Conservation (phyloP, 768 basidiomycete species). For the Termitomyces heimii region DNA sequence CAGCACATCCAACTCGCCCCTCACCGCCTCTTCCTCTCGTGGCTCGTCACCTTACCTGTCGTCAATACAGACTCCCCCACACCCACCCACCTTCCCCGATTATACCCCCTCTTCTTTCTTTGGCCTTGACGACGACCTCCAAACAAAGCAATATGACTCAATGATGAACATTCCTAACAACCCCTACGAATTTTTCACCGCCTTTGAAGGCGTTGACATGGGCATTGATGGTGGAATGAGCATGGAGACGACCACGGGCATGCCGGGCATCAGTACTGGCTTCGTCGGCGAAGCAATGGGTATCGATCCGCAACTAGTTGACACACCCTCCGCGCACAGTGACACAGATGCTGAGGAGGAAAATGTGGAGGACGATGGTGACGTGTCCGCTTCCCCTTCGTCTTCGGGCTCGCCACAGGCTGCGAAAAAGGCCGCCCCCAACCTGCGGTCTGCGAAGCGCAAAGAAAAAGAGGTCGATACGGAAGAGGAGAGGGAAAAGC, state of each 20-base stretch:
- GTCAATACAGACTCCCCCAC: constrained; percentile 42
- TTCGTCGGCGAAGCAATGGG: constrained; percentile 15
- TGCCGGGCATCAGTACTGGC: constrained; percentile 4
- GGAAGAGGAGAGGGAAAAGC: constrained; percentile 27
- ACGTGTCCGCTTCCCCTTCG: constrained; percentile 10
- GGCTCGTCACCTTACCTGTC: constrained; percentile 34
- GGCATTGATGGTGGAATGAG: constrained; percentile 21
- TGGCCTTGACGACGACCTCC: constrained; percentile 41
- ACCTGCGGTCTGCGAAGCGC: constrained; percentile 6
- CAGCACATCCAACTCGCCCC: constrained; percentile 22
- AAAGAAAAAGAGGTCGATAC: constrained; percentile 9
- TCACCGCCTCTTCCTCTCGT: constrained; percentile 33
- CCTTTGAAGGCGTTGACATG: constrained; percentile 21
- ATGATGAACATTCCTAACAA: constrained; percentile 18
- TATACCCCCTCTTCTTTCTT: constrained; percentile 33
- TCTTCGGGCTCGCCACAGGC: constrained; percentile 12
- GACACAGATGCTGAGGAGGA: constrained; percentile 33
- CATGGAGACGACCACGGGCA: constrained; percentile 15
- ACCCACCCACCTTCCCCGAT: constrained; percentile 33
- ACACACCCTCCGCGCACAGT: constrained; percentile 43
- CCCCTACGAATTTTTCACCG: constrained; percentile 36
- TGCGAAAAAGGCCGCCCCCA: background rate
- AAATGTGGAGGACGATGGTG: constrained; percentile 13
- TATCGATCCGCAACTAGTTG: constrained; percentile 78
- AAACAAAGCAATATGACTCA: constrained; percentile 25